A percentile compares a stretch with the other conserved stretches of the same genome.
phyloP scores from a whole-genome alignment of 495 filamentous ascomycete species.

The Amorphotheca resinae region DNA sequence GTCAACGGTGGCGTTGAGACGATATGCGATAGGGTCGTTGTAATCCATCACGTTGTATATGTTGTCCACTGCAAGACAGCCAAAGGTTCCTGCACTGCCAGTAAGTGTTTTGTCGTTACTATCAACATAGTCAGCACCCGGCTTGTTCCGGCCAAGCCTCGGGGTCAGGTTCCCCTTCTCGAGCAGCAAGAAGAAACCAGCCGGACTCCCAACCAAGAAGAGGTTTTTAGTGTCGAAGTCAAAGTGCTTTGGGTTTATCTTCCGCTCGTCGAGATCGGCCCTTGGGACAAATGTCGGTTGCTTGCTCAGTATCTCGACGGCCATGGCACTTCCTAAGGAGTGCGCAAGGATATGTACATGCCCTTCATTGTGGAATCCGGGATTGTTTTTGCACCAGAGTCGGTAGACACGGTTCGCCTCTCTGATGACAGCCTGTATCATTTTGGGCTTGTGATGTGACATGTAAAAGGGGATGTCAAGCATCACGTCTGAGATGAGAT shows the following conservation, averaged over 20 bases:
- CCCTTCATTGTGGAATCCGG: conserved; percentile 64
- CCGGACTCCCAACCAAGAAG: conserved; percentile 86
- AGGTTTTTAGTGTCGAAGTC: conserved; percentile 84
- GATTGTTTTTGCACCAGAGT: conserved; percentile 88
- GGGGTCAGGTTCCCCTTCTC: conserved; percentile 75
- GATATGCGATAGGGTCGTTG: conserved; percentile 70
- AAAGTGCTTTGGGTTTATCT: conserved; percentile 52
- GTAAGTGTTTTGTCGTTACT: conserved; percentile 51
- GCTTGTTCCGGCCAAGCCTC: conserved; percentile 61
- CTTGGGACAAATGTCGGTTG: conserved; percentile 57
- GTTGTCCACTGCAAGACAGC: conserved; percentile 88
- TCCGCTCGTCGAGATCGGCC: conserved; percentile 37
- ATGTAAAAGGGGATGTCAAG: conserved; percentile 95
- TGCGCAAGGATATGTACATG: conserved; percentile 89
- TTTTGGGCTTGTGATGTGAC: conserved; percentile 87
- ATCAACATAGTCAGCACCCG: conserved; percentile 49
- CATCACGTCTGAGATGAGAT: conserved; percentile 92
- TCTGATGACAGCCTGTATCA: conserved; percentile 77
- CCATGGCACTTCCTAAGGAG: conserved; percentile 88
- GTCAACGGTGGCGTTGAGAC: conserved; percentile 83
- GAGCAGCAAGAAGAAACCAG: conserved; percentile 83
- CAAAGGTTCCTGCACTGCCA: conserved; percentile 66
- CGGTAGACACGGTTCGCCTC: conserved; percentile 92
- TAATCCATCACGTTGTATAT: conserved; percentile 79
- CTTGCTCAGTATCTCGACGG: conserved; percentile 75